Base-by-base conservation (phyloP, 805 yeast species). In the Komagataella pseudopastoris region DNA sequence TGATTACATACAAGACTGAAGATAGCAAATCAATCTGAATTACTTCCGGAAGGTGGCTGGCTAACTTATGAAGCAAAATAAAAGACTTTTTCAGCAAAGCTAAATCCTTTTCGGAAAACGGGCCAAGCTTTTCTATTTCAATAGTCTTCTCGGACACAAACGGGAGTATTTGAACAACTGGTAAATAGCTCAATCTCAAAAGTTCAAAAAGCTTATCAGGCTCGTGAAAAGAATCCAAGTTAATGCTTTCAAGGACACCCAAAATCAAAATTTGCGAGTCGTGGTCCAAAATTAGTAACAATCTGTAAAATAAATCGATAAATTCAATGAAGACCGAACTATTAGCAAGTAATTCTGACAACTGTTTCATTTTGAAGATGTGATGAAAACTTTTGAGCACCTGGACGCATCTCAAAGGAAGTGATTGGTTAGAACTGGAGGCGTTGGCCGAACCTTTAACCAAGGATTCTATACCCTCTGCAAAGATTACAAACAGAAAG, bases 181-280 rank as follows among this genome's bases (percentile, higher is more conserved):
- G 83, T 18, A 82, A 70, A 69, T 85, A 71, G 16, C 78, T 76
- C 5, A 89, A 74, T 55, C 96, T 72, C 49, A 89, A 66, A 23
- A 90, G 69, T 61, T 91, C 97, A 63, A 91, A 88, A 47, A 88
- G 67, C 59, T 86, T 88, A 58, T 88, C 95, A 51, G 86, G 82
- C 50, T 81, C 83, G 30, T 61, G 68, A 44, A 71, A 61, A 50
- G 83, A 81, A 23, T 85, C 68, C 49, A 74, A 75, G 51, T 63
- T 64, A 6, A 64, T 53, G 24, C 54, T 54, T 6, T 56, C 53
- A 3, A 64, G 53, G 30, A 87, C 76, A n/a, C 78, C 80, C 24
- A 81, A 65, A 6, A 82, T 61, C 0, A 70, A 59, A 2, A 62
- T 49, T 49, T 77, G 78, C 53, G 81, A 82, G 6, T 71, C 54